A percentile compares a stretch with the other conserved stretches of the same genome.
Conservation (phyloP, 257 asterid genomes). For the Nicotiana obtusifolia region DNA sequence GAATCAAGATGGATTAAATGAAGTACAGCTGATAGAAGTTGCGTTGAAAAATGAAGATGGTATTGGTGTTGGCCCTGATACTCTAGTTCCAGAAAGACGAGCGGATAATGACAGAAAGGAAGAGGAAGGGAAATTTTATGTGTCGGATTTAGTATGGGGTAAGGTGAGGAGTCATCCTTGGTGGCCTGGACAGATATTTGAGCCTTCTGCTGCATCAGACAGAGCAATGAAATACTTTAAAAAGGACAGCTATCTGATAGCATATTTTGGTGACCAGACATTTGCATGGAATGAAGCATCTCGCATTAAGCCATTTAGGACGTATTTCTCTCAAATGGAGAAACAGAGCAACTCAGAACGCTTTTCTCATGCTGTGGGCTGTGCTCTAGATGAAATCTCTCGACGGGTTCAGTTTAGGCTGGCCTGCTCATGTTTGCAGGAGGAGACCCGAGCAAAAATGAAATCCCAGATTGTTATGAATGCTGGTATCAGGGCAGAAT, state of each 20-base stretch:
- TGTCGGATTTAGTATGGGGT: conserved; percentile 82
- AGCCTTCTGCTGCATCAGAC: conserved; percentile 56
- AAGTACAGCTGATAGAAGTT: conserved; percentile 20
- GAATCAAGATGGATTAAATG: conserved; percentile 6
- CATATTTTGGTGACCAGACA: conserved; percentile 75
- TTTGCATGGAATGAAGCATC: conserved; percentile 81
- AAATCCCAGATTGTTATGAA: conserved; percentile 34
- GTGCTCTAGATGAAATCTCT: conserved; percentile 54
- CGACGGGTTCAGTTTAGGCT: conserved; percentile 60
- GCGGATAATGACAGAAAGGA: conserved; percentile 27
- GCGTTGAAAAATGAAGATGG: conserved; percentile 17
- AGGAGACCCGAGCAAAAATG: conserved; percentile 32
- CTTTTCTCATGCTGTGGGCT: conserved; percentile 46
- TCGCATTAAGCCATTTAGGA: conserved; percentile 47
- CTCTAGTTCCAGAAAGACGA: conserved; percentile 24
- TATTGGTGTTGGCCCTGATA: conserved; percentile 10
- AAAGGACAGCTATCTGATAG: conserved; percentile 48
- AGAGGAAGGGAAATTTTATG: conserved; percentile 45
- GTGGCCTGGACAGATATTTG: conserved; percentile 93
- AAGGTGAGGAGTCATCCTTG: conserved; percentile 89
- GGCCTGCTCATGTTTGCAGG: conserved; percentile 58
- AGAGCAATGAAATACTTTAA: conserved; percentile 39
- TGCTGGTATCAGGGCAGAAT: conserved; percentile 42
- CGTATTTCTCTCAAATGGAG: conserved; percentile 53
- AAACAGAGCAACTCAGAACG: conserved; percentile 40